phyloP scores from a whole-genome alignment of 805 yeast genomes.

The Barnettozyma wickerhamii region DNA sequence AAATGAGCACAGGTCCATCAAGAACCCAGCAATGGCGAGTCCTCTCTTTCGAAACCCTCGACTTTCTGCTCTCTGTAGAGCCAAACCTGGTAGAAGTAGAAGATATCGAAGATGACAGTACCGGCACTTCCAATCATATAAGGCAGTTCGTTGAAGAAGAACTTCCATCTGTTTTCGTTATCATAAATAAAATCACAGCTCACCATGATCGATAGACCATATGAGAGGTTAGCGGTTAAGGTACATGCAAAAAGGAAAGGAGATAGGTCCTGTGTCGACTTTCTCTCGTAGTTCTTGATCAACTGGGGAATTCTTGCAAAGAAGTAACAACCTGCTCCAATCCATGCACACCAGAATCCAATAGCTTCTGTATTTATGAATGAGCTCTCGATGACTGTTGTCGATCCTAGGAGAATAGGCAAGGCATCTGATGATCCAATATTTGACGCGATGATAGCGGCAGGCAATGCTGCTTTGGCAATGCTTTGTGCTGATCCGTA shows the following conservation, averaged over 20 bases:
- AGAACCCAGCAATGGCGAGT: slow-evolving; percentile 13
- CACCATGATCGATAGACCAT: slow-evolving; percentile 68
- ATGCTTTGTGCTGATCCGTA: slow-evolving; percentile 10
- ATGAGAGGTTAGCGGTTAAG: slow-evolving; percentile 69
- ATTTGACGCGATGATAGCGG: slow-evolving; percentile 25
- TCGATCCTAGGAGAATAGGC: slow-evolving; percentile 1
- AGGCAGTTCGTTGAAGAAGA: slow-evolving; percentile 69
- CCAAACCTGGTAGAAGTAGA: slow-evolving; percentile 61
- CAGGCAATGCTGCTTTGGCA: slow-evolving; percentile 18
- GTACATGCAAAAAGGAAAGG: slow-evolving; percentile 79
- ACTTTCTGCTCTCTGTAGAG: slow-evolving; percentile 22
- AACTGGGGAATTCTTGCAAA: slow-evolving; percentile 83
- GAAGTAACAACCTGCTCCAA: slow-evolving; percentile 70
- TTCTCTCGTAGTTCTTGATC: slow-evolving; percentile 66
- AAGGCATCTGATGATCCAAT: slow-evolving; percentile 13
- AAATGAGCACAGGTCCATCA: too few species aligned
- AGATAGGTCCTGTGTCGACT: slow-evolving; percentile 84
- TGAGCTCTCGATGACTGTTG: neutral
- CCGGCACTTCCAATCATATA: slow-evolving; percentile 84
- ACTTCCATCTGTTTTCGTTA: slow-evolving; percentile 37
- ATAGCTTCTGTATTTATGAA: slow-evolving; percentile 15
- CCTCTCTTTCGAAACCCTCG: slow-evolving; percentile 10
- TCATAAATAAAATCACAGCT: slow-evolving; percentile 47
- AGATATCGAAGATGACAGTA: slow-evolving; percentile 70
- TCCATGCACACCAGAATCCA: slow-evolving; percentile 66